Base-by-base conservation (phyloP, 2,329 filamentous ascomycete species). In the Claviceps humidiphila region DNA sequence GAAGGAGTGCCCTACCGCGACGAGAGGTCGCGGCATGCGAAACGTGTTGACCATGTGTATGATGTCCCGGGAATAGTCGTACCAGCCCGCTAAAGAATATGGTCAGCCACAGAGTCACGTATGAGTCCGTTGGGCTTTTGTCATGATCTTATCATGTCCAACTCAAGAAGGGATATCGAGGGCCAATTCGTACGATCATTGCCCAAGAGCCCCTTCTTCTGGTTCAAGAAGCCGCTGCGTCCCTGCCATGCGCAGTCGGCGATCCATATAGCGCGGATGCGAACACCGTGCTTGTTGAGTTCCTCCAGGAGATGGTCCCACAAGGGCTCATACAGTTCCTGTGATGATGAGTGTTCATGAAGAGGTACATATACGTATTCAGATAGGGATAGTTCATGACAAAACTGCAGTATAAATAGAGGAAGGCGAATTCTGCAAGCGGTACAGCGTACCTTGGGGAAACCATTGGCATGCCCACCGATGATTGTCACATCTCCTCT, bases 1-100 rank as follows among this genome's bases (percentile, higher is more conserved):
- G 74, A 95, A 90, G 59, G 88, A 95, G 69, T 97, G 91, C n/a
- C 89, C 91, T 30, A 97, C 68, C 53, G 87, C 90, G 56, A 96
- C 69, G 20, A 96, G 73, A 1, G 91, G 91, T 0, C 85, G 84
- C 14, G 87, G 85, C 77, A 75, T 71, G 43, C 88, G 85, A 69
- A 95, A 91, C 51, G 80, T 75, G 68, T 95, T 96, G 70, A 93
- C 77, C 68, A 96, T 78, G 63, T 91, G 81, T 20, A 93, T 76
- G 4, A 95, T 78, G 66, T 97, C 91, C 47, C 90, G 81, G 46
- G 87, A 72, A 65, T 93, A 83, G 68, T 97, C 91, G 57, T 83
- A 76, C 90, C 90, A 97, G 59, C 80, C 82, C 39, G 89, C 86
- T 90, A 57, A 14, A 13, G 2, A 5, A 51, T 2, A 41, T 2